Base-by-base conservation (phyloP, 305 asterid genomes). In the Rubia tinctorum region DNA sequence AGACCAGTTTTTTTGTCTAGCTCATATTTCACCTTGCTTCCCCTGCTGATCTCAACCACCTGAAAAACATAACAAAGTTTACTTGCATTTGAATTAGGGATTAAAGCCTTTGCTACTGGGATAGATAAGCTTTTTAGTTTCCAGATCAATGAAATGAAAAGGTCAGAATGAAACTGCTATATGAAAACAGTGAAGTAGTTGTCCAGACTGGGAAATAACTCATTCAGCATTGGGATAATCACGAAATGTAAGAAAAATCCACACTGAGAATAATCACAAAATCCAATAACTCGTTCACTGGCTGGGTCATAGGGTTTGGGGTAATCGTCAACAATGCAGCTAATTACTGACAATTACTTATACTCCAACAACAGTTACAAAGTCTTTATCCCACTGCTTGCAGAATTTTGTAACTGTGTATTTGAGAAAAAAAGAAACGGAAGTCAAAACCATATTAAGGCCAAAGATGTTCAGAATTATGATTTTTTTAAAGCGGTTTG, bases 11-110 rank as follows among this genome's bases (percentile, higher is more conserved):
- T 86, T 82, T 94, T 94, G 87, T 94, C 99, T 69, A 94, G 91
- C 72, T 94, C 99, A 79, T 94, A 94, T 82, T 94, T 94, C 90
- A 94, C 97, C 88, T 94, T 94, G 78, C 97, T 81, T 75, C 99
- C 99, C 87, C 81, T 94, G 71, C 93, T 80, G 83, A 94, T 94
- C 84, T 94, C 99, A 80, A 94, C 81, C 75, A 94, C 99, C 99
- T 94, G 88, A 82, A 85, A 25, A 77, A 65, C 75, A 27, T 15
- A 25, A 27, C 25, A 51, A 66, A 25, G 43, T 27, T 58, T 4
- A 59, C 53, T 43, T 20, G 7, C 14, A n/a, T 62, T 62, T 34
- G 39, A 14, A 18, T 42, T 15, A 47, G 43, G 61, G 53, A 23
- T 25, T 22, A 65, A 74, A 74, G 2, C 60, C 51, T 10, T 42